A percentile compares a stretch with the other conserved stretches of the same genome.
phyloP scores from a whole-genome alignment of 2,329 filamentous ascomycete genomes.

The Xylariaceae sp. region DNA sequence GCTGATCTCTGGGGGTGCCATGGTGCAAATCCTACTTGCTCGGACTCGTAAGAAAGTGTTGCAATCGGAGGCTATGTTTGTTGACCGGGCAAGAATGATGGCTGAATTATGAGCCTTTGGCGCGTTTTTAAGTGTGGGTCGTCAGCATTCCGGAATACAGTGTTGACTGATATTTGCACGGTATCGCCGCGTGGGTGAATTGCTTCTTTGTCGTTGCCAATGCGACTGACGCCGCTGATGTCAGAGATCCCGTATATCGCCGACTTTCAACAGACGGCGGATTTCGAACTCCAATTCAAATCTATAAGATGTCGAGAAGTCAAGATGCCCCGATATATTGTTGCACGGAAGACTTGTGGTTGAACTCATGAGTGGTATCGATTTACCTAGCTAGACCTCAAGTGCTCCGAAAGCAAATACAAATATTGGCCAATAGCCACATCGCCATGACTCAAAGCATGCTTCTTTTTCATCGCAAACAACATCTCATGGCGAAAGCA shows the following conservation, averaged over 20 bases:
- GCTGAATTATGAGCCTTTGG: neutral
- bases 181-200: slow-evolving; percentile 9
- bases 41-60: neutral
- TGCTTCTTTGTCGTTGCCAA: neutral
- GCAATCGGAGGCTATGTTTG: neutral
- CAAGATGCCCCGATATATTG: too few relatives aligned
- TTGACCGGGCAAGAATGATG: neutral
- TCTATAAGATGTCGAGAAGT: neutral
- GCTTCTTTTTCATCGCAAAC: neutral
- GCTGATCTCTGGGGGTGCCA: slow-evolving; percentile 48
- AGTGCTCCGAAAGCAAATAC: neutral
- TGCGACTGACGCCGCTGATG: neutral
- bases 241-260: neutral
- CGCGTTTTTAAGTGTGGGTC: slow-evolving; percentile 15
- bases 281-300: neutral
- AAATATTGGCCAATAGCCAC: neutral
- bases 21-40: slow-evolving; percentile 4
- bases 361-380: neutral
- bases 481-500: neutral
- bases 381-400: neutral
- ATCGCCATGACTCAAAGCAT: neutral
- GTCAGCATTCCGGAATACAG: slow-evolving; percentile 8
- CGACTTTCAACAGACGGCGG: neutral
- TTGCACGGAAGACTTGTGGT: slow-evolving; percentile 13
- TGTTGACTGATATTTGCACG: slow-evolving; percentile 2